Base-by-base conservation (phyloP, 2,329 filamentous ascomycete species). In the Moelleriella libera region DNA sequence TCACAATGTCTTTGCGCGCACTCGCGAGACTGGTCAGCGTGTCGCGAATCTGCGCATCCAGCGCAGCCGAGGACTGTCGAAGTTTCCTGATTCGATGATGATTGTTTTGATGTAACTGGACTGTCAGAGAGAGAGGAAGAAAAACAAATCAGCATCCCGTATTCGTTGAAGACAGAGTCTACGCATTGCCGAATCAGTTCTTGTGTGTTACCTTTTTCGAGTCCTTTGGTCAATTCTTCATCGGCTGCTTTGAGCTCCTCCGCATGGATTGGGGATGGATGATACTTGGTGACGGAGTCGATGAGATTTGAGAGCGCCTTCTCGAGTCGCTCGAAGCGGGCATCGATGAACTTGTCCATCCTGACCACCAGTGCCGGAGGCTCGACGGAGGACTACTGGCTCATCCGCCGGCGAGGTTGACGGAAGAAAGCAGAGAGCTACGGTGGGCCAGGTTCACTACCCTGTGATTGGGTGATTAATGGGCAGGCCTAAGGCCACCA, bases 271-370 rank as follows among this genome's bases (percentile, higher is more conserved):
- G 76, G 68, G 6, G 83, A 85, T 0, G 87, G 86, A 57, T 88
- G 87, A 65, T 89, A 90, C 53, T 87, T 85, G 5, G 85, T 75
- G 52, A 94, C 83, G 0, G 85, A 89, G 60, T 88, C 84, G 55
- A 88, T 82, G 34, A 94, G 70, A 30, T 70, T 78, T 10, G 76
- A 74, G 21, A 94, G 69, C 1, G 80, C 78, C 56, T 75, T 77
- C 56, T 85, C 82, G 31, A 85, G 68, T 45, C 78, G 76, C 59
- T 82, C 77, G 50, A 85, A 83, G 55, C 75, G 78, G 43, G 58
- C 60, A 52, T 83, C 78, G 6, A 85, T 71, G 45, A 74, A 66
- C 44, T 71, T 71, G 53, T 85, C 76, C 82, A 85, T 85, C 11
- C 10, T 12, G n/a, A 7, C 6, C 5, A 7, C 6, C 5, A 6